Evolutionary conservation across 2,329 filamentous ascomycete species (phyloP).

Genomic region (Alternaria triticimaculans): DNA sequence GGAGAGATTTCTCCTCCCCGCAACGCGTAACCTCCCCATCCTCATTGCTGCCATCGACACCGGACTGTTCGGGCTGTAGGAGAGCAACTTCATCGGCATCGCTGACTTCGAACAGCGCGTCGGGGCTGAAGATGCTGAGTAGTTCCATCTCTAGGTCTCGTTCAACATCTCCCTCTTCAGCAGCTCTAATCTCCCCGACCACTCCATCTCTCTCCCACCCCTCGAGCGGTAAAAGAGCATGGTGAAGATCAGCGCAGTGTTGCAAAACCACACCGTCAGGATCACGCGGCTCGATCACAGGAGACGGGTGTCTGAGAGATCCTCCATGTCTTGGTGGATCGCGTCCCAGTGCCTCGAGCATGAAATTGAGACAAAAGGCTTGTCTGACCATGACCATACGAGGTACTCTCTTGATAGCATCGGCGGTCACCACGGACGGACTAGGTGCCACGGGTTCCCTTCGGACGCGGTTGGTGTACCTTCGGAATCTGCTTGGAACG

Average conservation of each 20-base stretch:
- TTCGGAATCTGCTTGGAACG: background rate
- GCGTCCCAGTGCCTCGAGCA: background rate
- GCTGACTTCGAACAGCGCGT: background rate
- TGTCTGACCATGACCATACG: background rate
- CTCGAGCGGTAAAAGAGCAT: background rate
- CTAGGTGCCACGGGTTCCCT: background rate
- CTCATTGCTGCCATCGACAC: background rate
- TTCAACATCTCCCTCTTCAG: background rate
- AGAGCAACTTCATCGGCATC: background rate
- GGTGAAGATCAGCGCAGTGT: background rate
- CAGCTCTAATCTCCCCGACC: background rate
- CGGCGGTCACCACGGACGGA: background rate
- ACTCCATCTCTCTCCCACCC: background rate
- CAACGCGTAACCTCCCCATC: background rate
- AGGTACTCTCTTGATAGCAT: background rate
- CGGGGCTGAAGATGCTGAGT: background rate
- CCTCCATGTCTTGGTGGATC: background rate
- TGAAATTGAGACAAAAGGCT: background rate
- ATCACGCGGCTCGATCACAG: background rate
- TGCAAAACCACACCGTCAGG: background rate
- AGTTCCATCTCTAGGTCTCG: background rate
- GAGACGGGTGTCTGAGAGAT: background rate
- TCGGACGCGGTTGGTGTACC: background rate
- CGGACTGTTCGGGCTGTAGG: background rate
- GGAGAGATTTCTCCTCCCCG: background rate